Evolutionary conservation across 305 asterid species (phyloP).

Genomic region (Plantago rigida): DNA sequence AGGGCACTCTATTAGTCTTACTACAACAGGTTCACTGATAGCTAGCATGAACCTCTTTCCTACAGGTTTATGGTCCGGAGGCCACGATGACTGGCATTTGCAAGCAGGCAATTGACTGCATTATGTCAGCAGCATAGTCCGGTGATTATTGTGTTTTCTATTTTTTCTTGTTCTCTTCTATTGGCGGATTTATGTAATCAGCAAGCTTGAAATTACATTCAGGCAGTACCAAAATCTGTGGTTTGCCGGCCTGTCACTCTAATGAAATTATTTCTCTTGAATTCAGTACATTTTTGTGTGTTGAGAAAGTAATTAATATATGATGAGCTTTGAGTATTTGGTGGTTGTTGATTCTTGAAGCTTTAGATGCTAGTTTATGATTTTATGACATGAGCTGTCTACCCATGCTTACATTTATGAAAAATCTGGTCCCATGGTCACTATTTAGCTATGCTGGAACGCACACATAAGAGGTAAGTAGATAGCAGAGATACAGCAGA

Average conservation of each 20-base stretch:
- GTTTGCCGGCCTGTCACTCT: slow-evolving; percentile 4
- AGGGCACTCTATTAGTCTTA: no score
- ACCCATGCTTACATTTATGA: no score
- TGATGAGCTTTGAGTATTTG: slow-evolving; percentile 6
- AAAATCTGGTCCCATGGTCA: no score
- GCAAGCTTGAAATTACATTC: not conserved
- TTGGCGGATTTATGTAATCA: not conserved
- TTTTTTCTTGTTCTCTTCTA: not conserved
- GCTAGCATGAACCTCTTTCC: not conserved
- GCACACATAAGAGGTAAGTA: no score
- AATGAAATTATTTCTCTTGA: not conserved
- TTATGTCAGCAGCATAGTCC: slow-evolving; percentile 39
- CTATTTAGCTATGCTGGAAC: no score
- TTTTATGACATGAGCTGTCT: no score
- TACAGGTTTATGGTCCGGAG: slow-evolving; percentile 74
- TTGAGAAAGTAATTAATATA: not conserved
- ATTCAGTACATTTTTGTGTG: not conserved
- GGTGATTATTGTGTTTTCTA: not conserved
- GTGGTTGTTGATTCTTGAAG: not conserved
- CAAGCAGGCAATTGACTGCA: slow-evolving; percentile 65
- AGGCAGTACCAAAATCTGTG: not conserved
- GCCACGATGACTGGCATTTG: slow-evolving; percentile 80
- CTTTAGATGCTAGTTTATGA: no score
- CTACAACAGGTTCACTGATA: not conserved
- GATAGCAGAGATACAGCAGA: no score